phyloP scores from a whole-genome alignment of 2,329 filamentous ascomycete species.

The Blumeriella jaapii region DNA sequence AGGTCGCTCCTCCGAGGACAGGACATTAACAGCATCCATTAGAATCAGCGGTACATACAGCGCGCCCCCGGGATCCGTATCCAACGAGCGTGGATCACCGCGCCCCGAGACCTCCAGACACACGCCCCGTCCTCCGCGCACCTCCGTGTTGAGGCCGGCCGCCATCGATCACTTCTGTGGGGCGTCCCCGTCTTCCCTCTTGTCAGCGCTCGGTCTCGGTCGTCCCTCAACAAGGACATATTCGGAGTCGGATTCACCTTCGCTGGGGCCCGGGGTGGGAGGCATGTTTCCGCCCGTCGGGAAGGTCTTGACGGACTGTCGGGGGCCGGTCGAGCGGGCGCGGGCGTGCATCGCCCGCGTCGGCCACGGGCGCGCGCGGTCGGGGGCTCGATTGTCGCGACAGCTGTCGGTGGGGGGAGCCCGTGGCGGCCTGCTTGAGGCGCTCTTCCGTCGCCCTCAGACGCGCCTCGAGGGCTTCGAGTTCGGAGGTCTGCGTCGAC shows the following conservation, averaged over 20 bases:
- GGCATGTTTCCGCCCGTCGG: conserved; percentile 20
- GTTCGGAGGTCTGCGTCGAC: conserved; percentile 61
- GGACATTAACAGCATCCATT: conserved; percentile 2
- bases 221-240: conserved; percentile 18
- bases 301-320: conserved; percentile 6
- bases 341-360: conserved; percentile 15
- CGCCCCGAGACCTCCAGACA: conserved; percentile 6
- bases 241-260: conserved; percentile 26
- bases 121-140: conserved; percentile 11
- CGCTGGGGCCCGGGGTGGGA: conserved; percentile 27
- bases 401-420: conserved; percentile 6
- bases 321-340: conserved; percentile 14
- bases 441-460: conserved; percentile 78
- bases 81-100: conserved; percentile 13
- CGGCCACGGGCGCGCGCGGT: conserved; percentile 13
- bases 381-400: conserved; percentile 17
- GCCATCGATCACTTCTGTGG: conserved; percentile 7
- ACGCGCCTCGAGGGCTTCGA: conserved; percentile 74
- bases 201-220: conserved; percentile 18
- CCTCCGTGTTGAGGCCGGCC: conserved; percentile 7
- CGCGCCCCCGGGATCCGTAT: conserved; percentile 10
- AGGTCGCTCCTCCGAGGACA: background rate
- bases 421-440: conserved; percentile 36
- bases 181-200: conserved; percentile 20
- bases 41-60: conserved; percentile 22